Evolutionary conservation across 1,284 basidiomycete species (phyloP).

Genomic region (Prillingera fragicola): DNA sequence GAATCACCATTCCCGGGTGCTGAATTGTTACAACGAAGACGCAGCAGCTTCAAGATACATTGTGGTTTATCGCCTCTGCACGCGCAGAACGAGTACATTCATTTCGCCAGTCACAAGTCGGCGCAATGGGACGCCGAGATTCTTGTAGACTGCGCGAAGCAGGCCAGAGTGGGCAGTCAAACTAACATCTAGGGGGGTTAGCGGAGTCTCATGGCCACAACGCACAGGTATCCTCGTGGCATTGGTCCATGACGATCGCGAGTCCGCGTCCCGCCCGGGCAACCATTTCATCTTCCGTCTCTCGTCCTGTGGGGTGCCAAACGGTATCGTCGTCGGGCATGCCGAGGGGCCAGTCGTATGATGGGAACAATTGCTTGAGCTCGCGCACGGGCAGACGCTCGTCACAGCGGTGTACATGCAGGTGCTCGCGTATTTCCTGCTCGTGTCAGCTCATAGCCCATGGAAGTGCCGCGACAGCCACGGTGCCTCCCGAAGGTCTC

Average conservation of each 20-base stretch:
- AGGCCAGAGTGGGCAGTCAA: slow-evolving; percentile 33
- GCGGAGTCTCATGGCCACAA: too few species aligned
- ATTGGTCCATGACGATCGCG: slow-evolving; percentile 19
- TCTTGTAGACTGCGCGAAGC: slow-evolving; percentile 28
- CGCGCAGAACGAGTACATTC: slow-evolving; percentile 34
- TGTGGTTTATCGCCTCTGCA: too few species aligned
- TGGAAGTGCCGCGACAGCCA: background rate
- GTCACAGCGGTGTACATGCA: slow-evolving; percentile 34
- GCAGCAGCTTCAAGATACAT: too few species aligned
- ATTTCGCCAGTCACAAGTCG: slow-evolving; percentile 30
- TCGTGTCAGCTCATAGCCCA: background rate
- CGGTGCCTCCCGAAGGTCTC: background rate
- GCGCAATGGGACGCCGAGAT: slow-evolving; percentile 22
- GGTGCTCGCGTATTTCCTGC: slow-evolving; percentile 34
- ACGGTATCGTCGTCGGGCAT: slow-evolving; percentile 26
- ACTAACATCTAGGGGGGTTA: slow-evolving; percentile 17
- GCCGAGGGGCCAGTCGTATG: slow-evolving; percentile 17
- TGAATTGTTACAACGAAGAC: too few species aligned
- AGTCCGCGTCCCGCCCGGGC: slow-evolving; percentile 21
- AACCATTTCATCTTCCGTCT: slow-evolving; percentile 34
- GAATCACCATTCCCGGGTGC: too few species aligned
- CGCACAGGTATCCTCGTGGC: slow-evolving; percentile 21
- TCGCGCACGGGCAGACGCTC: slow-evolving; percentile 12
- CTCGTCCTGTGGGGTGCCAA: slow-evolving; percentile 26
- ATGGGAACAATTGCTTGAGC: slow-evolving; percentile 22